Percentiles rank a stretch among this genome's conserved stretches.
Conservation (phyloP, 495 filamentous ascomycete species). For the Aspergillus hancockii region DNA sequence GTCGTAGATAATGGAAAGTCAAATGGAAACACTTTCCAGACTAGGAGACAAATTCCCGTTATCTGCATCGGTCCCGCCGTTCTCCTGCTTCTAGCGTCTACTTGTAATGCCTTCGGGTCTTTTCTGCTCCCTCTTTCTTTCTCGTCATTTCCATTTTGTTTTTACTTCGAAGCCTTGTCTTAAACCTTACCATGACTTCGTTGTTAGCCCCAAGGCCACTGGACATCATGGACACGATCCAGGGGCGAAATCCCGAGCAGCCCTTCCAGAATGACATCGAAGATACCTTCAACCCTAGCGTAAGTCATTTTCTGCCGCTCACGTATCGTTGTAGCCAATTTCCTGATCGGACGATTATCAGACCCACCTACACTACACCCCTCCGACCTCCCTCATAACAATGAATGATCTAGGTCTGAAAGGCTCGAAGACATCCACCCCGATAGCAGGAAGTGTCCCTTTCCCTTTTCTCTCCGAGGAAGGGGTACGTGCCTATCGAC, state of each 20-base stretch:
- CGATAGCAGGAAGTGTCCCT: constrained; percentile 25
- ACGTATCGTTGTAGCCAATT: neutral
- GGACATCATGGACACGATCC: neutral
- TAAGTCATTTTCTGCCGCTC: neutral
- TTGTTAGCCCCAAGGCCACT: neutral
- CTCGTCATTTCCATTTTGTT: too few relatives aligned
- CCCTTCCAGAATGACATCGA: neutral
- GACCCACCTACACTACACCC: neutral
- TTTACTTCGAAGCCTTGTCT: neutral
- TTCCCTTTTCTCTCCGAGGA: constrained; percentile 21
- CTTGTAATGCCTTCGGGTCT: neutral
- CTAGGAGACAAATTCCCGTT: neutral
- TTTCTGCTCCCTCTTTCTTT: neutral
- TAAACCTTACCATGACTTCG: neutral
- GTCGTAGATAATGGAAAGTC: neutral
- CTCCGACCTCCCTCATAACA: neutral
- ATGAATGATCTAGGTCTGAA: neutral
- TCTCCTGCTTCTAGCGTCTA: neutral
- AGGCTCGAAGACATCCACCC: constrained; percentile 1
- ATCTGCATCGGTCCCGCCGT: neutral
- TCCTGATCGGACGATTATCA: neutral
- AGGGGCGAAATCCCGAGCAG: neutral
- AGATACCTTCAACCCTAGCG: neutral
- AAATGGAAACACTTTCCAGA: neutral
- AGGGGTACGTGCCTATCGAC: constrained; percentile 26